Conservation (phyloP, 192 early-diverging fungal species). For the Backusella psychrophila region DNA sequence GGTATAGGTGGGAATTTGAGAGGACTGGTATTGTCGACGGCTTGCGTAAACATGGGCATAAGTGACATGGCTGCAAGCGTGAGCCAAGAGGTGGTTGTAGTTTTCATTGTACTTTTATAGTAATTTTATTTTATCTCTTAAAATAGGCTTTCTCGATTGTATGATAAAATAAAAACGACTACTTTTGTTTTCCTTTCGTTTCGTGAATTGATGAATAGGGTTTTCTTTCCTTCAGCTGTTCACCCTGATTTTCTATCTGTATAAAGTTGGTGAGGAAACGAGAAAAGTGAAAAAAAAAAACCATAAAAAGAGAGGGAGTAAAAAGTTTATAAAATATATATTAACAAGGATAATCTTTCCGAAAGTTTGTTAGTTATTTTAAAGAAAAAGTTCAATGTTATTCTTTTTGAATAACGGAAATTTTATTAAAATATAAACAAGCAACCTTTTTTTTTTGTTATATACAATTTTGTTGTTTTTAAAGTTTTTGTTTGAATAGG, state of each 20-base stretch:
- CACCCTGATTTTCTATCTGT: background rate
- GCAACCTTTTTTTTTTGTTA: slow-evolving; percentile 5
- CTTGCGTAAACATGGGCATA: background rate
- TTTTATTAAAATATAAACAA: slow-evolving; percentile 5
- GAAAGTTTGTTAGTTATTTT: background rate
- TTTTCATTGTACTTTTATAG: slow-evolving; percentile 1
- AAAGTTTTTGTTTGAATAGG: background rate
- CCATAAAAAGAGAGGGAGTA: background rate
- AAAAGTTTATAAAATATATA: background rate
- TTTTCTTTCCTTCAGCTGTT: too few relatives aligned
- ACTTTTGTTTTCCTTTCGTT: background rate
- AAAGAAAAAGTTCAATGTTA: background rate
- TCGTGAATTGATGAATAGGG: too few relatives aligned
- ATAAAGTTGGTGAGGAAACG: background rate
- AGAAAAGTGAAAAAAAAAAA: background rate
- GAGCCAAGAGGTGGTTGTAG: slow-evolving; percentile 15
- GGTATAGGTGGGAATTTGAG: slow-evolving; percentile 30
- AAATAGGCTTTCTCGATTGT: too few relatives aligned
- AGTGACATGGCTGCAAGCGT: background rate
- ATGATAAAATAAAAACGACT: background rate
- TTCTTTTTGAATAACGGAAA: background rate
- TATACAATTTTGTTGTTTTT: background rate
- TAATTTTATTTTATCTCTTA: background rate
- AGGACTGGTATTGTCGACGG: slow-evolving; percentile 9
- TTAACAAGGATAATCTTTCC: background rate